These are phyloP conservation scores for Cadophora sp. DNA, from an alignment of 2,329 filamentous ascomycete genomes.

Conservation along the genomic window DNA sequence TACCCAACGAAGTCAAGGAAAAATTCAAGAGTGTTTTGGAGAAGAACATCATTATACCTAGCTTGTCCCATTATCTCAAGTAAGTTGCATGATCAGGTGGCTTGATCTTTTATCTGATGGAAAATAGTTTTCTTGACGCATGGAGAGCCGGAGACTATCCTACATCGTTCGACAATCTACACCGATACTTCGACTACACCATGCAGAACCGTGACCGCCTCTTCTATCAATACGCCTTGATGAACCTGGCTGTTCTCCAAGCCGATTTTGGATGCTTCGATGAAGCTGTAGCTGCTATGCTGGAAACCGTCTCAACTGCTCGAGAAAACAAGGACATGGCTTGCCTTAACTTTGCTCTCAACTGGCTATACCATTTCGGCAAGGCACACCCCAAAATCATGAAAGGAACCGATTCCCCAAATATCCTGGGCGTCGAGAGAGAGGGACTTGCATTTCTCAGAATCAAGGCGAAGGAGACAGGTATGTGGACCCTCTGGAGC, in stretches of 20 bases:
- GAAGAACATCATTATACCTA: constrained; percentile 72
- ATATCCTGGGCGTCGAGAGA: constrained; percentile 77
- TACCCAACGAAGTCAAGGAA: constrained; percentile 76
- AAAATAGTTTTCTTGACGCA: constrained; percentile 79
- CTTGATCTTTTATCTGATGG: constrained; percentile 28
- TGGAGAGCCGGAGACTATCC: constrained; percentile 92
- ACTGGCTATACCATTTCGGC: constrained; percentile 96
- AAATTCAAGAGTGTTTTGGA: constrained; percentile 73
- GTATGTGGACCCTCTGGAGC: constrained; percentile 85
- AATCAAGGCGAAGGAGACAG: constrained; percentile 82
- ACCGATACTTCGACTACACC: constrained; percentile 96
- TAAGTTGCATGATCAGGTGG: constrained; percentile 45
- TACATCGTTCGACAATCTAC: constrained; percentile 87
- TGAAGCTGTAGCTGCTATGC: constrained; percentile 92
- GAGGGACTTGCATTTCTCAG: constrained; percentile 86
- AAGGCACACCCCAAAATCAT: constrained; percentile 82
- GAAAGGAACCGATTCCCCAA: constrained; percentile 71
- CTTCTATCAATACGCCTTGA: constrained; percentile 92
- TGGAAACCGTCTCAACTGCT: constrained; percentile 93
- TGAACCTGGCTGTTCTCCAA: constrained; percentile 92
- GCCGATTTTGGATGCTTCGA: constrained; percentile 92
- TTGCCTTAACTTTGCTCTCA: constrained; percentile 93
- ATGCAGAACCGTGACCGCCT: constrained; percentile 83
- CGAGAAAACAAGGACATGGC: constrained; percentile 90
- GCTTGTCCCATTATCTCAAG: constrained; percentile 77